These are phyloP conservation scores for Emmonsiellopsis sp. DNA, from an alignment of 2,329 filamentous ascomycete species.

Conservation along the genomic window DNA sequence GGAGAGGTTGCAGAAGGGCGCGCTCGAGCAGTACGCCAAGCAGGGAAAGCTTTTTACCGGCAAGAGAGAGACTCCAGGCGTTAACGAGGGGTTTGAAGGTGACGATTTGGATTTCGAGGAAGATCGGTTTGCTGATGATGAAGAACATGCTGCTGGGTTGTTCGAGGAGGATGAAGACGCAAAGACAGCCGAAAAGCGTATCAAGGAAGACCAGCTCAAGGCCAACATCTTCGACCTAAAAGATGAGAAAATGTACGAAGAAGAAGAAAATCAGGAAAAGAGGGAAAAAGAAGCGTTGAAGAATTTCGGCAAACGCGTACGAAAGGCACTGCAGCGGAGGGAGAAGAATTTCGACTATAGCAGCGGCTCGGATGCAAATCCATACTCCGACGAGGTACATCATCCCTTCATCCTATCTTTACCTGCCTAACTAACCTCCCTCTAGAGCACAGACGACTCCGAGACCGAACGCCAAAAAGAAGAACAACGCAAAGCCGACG, in stretches of 20 bases:
- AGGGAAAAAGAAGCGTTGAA: slow-evolving; percentile 59
- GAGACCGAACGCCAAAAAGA: slow-evolving; percentile 56
- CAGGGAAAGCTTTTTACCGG: slow-evolving; percentile 39
- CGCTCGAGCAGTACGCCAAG: slow-evolving; percentile 48
- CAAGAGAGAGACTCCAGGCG: slow-evolving; percentile 35
- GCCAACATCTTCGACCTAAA: slow-evolving; percentile 78
- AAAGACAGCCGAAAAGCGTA: slow-evolving; percentile 61
- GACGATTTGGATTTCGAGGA: slow-evolving; percentile 62
- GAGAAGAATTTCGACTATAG: slow-evolving; percentile 85
- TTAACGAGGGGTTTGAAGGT: slow-evolving; percentile 47
- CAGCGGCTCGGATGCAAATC: slow-evolving; percentile 55
- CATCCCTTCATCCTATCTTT: not conserved
- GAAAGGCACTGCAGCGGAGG: slow-evolving; percentile 72
- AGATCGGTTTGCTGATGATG: slow-evolving; percentile 76
- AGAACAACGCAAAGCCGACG: slow-evolving; percentile 50
- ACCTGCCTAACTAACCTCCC: slow-evolving; percentile 9
- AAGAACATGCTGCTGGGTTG: slow-evolving; percentile 62
- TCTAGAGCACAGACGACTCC: slow-evolving; percentile 51
- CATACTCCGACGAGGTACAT: slow-evolving; percentile 41
- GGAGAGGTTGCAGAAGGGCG: slow-evolving; percentile 44
- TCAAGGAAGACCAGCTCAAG: slow-evolving; percentile 72
- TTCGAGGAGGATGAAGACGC: slow-evolving; percentile 78
- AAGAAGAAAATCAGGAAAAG: slow-evolving; percentile 57
- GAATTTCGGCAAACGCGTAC: slow-evolving; percentile 64
- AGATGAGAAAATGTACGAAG: slow-evolving; percentile 60